Evolutionary conservation across 257 asterid species (phyloP).

Genomic region (Capsicum pubescens): DNA sequence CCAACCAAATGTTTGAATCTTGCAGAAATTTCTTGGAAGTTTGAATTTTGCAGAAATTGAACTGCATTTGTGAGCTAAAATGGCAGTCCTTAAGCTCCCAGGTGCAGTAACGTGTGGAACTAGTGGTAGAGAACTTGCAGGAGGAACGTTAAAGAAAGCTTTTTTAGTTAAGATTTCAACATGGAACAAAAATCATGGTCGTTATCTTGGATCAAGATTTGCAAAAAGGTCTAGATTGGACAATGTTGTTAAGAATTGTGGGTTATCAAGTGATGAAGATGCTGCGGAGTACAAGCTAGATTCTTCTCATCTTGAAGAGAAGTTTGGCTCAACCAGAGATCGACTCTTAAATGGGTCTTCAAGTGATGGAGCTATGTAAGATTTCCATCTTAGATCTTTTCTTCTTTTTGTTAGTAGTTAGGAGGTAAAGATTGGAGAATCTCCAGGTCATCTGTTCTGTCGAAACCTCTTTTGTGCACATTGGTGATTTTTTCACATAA

Average conservation of each 20-base stretch:
- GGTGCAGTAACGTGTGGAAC: conserved; percentile 29
- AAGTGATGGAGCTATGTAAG: conserved; percentile 46
- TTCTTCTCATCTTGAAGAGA: conserved; percentile 34
- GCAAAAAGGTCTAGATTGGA: conserved; percentile 32
- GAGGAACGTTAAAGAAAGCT: conserved; percentile 24
- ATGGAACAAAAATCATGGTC: conserved; percentile 21
- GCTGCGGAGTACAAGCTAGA: conserved; percentile 30
- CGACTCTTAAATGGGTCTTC: conserved; percentile 37
- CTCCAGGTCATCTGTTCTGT: not conserved
- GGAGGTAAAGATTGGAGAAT: not conserved
- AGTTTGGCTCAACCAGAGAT: conserved; percentile 36
- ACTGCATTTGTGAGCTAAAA: conserved; percentile 13
- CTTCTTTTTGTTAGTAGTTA: not conserved
- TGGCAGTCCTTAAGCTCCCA: conserved; percentile 35
- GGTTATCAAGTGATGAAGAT: conserved; percentile 34
- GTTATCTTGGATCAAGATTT: conserved; percentile 26
- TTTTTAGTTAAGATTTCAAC: not conserved
- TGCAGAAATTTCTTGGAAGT: conserved; percentile 9
- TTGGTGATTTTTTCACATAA: not conserved
- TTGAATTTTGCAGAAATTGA: conserved; percentile 27
- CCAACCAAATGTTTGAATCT: not conserved
- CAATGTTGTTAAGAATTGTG: conserved; percentile 39
- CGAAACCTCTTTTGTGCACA: not conserved
- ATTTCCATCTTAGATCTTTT: not conserved
- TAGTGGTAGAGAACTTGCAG: conserved; percentile 24